Base-by-base conservation (phyloP, 2,329 filamentous ascomycete genomes). In the Gaeumannomyces tritici region DNA sequence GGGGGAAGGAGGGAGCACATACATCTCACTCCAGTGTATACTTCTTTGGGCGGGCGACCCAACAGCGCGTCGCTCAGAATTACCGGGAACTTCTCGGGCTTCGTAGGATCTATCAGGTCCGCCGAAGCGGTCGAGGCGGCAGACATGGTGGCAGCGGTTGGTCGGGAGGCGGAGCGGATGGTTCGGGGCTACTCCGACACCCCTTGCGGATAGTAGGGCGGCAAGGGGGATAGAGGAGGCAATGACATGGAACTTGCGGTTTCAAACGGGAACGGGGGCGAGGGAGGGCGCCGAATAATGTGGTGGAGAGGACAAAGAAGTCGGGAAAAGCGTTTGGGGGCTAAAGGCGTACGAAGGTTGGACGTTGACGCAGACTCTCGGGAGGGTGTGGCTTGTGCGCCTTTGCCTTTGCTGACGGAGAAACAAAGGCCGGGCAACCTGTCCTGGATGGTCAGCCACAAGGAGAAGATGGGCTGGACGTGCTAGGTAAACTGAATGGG, bases 1-100 rank as follows among this genome's bases (percentile, higher is more conserved):
- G 7, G 55, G 55, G 26, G 18, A 56, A 26, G 9, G 27, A 33
- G 56, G 24, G 56, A 55, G 33, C 13, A 67, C 80, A 64, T 78
- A 87, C 85, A 88, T 73, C 80, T 76, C 59, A 88, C 77, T 62
- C 82, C 82, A 1, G 84, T 87, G 67, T 83, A 86, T 59, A 83
- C 75, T 64, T 86, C 82, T 66, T 82, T 83, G 35, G 81, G 74
- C 1, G 81, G 72, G 65, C 81, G 83, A 55, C 82, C 81, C 47
- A 86, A 74, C 35, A 88, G 74, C 31, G 81, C 81, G 67, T 88
- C 85, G 70, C 85, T 86, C 57, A 88, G 76, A 58, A 88, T 79
- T 62, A 88, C 80, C 60, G 84, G 85, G 69, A 87, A 88, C 69
- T 84, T 83, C 27, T 59, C 83, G 63, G 78, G 76, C 72, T 83